Base-by-base conservation (phyloP, 2,329 filamentous ascomycete species). In the Daldinia sp. region DNA sequence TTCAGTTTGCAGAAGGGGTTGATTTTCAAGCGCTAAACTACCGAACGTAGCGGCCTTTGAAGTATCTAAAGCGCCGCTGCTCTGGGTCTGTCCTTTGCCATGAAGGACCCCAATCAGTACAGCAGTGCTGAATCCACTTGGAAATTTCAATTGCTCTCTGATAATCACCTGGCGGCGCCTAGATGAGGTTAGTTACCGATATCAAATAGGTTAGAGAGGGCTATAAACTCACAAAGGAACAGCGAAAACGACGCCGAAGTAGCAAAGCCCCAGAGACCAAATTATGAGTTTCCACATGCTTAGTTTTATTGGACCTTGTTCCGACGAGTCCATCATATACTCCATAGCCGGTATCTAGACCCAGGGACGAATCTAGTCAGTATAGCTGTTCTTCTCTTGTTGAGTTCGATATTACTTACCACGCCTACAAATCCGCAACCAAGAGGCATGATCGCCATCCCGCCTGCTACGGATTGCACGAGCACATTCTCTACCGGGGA, bases 401-500 rank as follows among this genome's bases (percentile, higher is more conserved):
- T 18, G 10, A 39, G n/a, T 26, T 33, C 9, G 15, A 28, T 12
- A 10, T 23, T 23, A 81, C 85, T 74, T 74, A 88, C 84, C 7
- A 98, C 94, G 4, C 95, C 95, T 18, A 98, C 95, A 77, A 98
- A 97, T 1, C 96, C 96, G 74, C 95, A 97, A 0, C 95, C 95
- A 10, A 99, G 83, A 0, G 96, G 96, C 93, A 98, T 98, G 4
- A 97, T 97, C 0, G 95, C 96, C 80, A 98, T 97, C 15, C 93
- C 93, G 10, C 96, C 95, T 1, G 96, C 95, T 4, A 99, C 96
- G 0, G 93, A 97, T 82, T 99, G 96, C 10, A 99, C 92, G 23
- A 99, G 86, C 3, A 99, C 96, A 79, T 99, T 99, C 81, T 99
- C 95, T 10, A 98, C 92, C 0, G 96, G 94, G 3, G 92, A 93